Conservation (phyloP, 495 filamentous ascomycete genomes). For the Xanthoparmelia taractica region DNA sequence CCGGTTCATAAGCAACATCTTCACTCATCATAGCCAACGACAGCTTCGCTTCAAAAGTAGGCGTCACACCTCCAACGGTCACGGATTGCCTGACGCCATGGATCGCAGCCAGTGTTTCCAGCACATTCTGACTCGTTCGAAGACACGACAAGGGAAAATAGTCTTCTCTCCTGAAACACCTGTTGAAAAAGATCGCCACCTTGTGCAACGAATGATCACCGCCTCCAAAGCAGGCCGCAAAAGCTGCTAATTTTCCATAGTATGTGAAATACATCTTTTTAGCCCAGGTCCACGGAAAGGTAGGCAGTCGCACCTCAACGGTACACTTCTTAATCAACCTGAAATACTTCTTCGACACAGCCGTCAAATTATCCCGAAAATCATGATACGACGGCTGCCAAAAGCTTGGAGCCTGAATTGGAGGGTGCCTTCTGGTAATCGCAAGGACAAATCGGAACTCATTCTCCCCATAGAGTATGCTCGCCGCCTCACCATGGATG, state of each 20-base stretch:
- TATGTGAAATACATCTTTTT: background rate
- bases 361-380: constrained; percentile 5
- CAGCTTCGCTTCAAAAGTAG: background rate
- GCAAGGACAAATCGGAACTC: background rate
- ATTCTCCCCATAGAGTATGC: constrained; percentile 6
- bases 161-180: background rate
- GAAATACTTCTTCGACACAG: background rate
- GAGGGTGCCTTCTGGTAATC: background rate
- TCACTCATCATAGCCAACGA: constrained; percentile 1
- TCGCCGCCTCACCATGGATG: constrained; percentile 1
- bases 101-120: constrained; percentile 4
- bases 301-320: background rate
- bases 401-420: background rate
- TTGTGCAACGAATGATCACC: constrained; percentile 4
- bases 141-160: constrained; percentile 2
- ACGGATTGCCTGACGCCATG: background rate
- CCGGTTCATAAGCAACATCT: background rate
- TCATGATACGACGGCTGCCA: background rate
- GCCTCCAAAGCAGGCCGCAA: constrained; percentile 4
- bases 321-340: constrained; percentile 1
- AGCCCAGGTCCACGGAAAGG: background rate
- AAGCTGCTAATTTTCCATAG: background rate
- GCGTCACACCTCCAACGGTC: background rate
- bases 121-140: background rate
- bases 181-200: background rate